phyloP scores from a whole-genome alignment of 2,329 filamentous ascomycete genomes.

The Pseudogymnoascus sp. region DNA sequence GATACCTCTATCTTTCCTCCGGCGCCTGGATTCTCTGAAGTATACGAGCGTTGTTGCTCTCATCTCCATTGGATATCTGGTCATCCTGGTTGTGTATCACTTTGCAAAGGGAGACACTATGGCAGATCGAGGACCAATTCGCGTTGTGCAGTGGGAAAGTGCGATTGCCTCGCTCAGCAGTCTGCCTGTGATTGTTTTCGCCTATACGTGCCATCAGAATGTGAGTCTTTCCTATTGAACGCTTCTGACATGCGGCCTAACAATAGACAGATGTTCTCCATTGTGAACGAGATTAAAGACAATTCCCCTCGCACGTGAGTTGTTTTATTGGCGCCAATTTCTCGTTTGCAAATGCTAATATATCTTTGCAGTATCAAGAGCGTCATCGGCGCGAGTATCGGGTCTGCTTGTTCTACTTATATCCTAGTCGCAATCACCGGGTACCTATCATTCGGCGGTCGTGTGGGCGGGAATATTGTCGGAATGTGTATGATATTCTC shows the following conservation, averaged over 20 bases:
- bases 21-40: slow-evolving; percentile 87
- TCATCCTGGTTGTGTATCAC: slow-evolving; percentile 87
- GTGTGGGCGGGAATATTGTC: slow-evolving; percentile 85
- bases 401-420: slow-evolving; percentile 78
- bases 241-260: slow-evolving; percentile 13
- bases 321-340: not conserved
- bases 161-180: slow-evolving; percentile 71
- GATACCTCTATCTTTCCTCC: slow-evolving; percentile 87
- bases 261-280: slow-evolving; percentile 81
- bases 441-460: slow-evolving; percentile 90
- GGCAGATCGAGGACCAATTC: slow-evolving; percentile 63
- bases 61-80: slow-evolving; percentile 87
- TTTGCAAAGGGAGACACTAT: slow-evolving; percentile 71
- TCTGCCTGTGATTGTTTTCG: slow-evolving; percentile 92
- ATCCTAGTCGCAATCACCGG: slow-evolving; percentile 88
- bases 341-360: not conserved
- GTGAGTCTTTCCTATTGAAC: slow-evolving; percentile 38
- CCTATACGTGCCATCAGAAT: slow-evolving; percentile 99
- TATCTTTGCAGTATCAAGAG: slow-evolving; percentile 53
- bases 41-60: slow-evolving; percentile 91
- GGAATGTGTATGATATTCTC: slow-evolving; percentile 62
- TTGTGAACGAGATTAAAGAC: slow-evolving; percentile 87
- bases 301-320: slow-evolving; percentile 55
- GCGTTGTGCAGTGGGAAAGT: slow-evolving; percentile 70
- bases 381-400: slow-evolving; percentile 77